Percentiles rank a stretch among this genome's conserved stretches.
Evolutionary conservation across 257 asterid genomes (phyloP).

Genomic region (Nemophila menziesii): DNA sequence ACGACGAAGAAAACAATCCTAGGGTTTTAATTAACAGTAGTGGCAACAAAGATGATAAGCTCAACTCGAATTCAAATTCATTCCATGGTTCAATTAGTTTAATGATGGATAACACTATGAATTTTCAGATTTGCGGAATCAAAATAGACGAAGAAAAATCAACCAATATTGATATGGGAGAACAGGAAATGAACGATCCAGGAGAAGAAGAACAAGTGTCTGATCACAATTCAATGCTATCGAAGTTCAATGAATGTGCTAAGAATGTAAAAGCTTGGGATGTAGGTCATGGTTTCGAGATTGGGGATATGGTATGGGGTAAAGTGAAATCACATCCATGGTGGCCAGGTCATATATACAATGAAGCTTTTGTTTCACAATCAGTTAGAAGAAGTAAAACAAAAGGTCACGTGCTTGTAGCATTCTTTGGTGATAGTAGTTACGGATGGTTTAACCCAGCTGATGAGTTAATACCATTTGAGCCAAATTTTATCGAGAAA

Average conservation of each 20-base stretch:
- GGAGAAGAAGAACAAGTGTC: conserved; percentile 9
- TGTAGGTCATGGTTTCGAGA: conserved; percentile 51
- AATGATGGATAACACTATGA: conserved; percentile 9
- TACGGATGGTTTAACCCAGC: conserved; percentile 88
- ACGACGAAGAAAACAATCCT: not conserved
- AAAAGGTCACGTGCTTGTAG: conserved; percentile 73
- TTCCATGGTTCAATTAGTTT: conserved; percentile 5
- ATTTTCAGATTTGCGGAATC: conserved; percentile 12
- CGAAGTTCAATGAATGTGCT: conserved; percentile 59
- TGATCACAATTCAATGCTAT: conserved; percentile 37
- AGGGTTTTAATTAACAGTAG: conserved; percentile 11
- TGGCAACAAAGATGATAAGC: conserved; percentile 4
- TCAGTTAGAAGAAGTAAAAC: conserved; percentile 64
- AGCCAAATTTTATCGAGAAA: conserved; percentile 60
- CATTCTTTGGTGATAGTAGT: conserved; percentile 87
- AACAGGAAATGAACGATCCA: not conserved
- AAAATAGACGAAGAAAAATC: conserved; percentile 8
- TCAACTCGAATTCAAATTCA: conserved; percentile 3
- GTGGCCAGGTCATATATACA: conserved; percentile 94
- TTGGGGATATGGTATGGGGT: conserved; percentile 99
- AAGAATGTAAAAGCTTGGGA: conserved; percentile 30
- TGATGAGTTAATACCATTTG: conserved; percentile 74
- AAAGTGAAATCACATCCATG: conserved; percentile 97
- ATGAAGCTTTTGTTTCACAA: conserved; percentile 57
- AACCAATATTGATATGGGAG: not conserved